Percentiles rank a stretch among this genome's conserved stretches.
Conservation (phyloP, 176 grass and related monocot species). For the Aegilops speltoides region DNA sequence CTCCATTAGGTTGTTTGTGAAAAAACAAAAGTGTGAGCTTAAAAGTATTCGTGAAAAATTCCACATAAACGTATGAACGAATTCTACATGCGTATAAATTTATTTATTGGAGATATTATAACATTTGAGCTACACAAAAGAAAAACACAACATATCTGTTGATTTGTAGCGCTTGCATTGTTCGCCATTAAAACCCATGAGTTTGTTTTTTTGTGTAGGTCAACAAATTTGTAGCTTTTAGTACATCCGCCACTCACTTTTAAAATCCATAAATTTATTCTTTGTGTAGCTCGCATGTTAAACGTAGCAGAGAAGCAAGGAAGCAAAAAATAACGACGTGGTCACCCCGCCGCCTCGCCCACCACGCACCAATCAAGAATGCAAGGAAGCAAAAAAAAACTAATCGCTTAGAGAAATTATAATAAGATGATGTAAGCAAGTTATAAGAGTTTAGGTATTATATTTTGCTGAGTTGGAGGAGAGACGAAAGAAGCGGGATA, state of each 20-base stretch:
- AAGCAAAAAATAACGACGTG: not conserved
- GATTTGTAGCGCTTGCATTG: too few relatives aligned
- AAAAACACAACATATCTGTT: too few relatives aligned
- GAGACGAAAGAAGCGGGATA: accelerated
- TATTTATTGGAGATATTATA: too few relatives aligned
- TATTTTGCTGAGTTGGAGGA: too few relatives aligned
- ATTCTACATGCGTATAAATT: too few relatives aligned
- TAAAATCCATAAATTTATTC: not conserved
- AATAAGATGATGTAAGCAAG: too few relatives aligned
- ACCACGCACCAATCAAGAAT: not conserved
- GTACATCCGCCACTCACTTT: too few relatives aligned
- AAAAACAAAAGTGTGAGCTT: not conserved
- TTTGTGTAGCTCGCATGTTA: not conserved
- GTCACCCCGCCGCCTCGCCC: not conserved
- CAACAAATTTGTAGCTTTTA: too few relatives aligned
- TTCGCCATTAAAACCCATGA: too few relatives aligned
- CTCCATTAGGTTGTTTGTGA: not conserved
- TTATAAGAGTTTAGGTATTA: too few relatives aligned
- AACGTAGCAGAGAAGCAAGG: not conserved
- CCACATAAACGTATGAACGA: not conserved
- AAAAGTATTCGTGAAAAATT: not conserved
- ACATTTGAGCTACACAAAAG: too few relatives aligned
- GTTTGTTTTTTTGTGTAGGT: too few relatives aligned
- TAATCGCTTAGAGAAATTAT: not conserved
- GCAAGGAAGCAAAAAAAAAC: not conserved